Evolutionary conservation across 805 yeast species (phyloP), one percentile per base, ranked within the genome.

Genomic region (Starmerella apis): DNA sequence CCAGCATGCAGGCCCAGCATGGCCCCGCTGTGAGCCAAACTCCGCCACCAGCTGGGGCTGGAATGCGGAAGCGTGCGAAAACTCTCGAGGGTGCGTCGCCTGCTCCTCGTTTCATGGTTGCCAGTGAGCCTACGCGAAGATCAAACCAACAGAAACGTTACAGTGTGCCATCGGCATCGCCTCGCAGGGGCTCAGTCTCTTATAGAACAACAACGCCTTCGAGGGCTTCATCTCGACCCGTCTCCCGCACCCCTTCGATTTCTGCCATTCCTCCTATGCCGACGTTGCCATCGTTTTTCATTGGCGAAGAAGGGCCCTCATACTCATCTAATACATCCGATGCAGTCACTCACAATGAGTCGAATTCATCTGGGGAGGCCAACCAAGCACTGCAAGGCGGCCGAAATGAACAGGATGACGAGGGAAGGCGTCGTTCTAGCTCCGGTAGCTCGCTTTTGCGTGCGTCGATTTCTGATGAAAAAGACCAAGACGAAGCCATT

Each of bases 1-100:
- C 74, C 7, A 60, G 68, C 23, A 63, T 62, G 63, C 70, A 70
- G 56, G 61, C 73, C 43, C 63, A 63, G 46, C 61, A 44, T 28
- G 25, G 46, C 28, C 25, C 46, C 20, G 19, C 37, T n/a, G 37
- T n/a, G 37, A 35, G 23, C 43, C 46, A 43, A 28, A 31, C 37
- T 9, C 46, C 37, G 22, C 46, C 37, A n/a, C 46, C 35, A 37
- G 3, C 37, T 13, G 35, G 35, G 7, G 30, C 28, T 19, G 27
- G 28, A 9, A 8, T 19, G 5, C 50, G 59, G 19, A 49, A 58
- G 23, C 50, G 62, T 6, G 57, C 61, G 3, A 59, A 57, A 37
- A 57, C 60, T 2, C 44, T 59, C 18, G 62, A 59, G 16, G 58
- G 55, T 5, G 53, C 52, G n/a, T 32, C 46, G 28, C 41, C 50